Evolutionary conservation across 441 rosid genomes (phyloP), one percentile per base, ranked within the genome.

Genomic region (Euphorbia celastroides): DNA sequence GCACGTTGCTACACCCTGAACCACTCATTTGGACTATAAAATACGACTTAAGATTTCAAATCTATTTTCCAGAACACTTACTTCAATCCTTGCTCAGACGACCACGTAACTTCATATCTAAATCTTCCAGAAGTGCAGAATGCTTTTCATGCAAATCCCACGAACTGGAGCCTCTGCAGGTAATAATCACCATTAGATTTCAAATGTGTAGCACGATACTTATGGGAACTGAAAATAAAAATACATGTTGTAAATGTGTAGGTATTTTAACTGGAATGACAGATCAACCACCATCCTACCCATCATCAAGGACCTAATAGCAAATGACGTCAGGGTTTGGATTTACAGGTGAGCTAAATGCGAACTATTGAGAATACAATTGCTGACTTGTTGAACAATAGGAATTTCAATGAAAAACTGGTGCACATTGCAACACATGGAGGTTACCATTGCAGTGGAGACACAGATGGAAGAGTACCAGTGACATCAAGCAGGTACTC

Each of bases 141-240:
- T 44, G 90, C 87, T 17, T 57, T 88, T 26, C 92, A 88, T 66
- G 95, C 95, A 20, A 85, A 86, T 56, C 77, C 78, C 46, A 88
- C 92, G 0, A 77, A 79, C 64, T 79, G 87, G 44, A 70, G 69
- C 41, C 73, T 81, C 66, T 81, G 79, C 51, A 82, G 93, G 93
- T 67, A 81, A 72, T 80, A 84, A 7, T 88, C 10, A 10, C 28
- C 41, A 10, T 48, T 52, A 52, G 27, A 52, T 20, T 51, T 20
- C 28, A 22, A 20, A 23, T n/a, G 17, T 17, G 6, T 22, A 52
- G n/a, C 14, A 23, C 1, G 28, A 23, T 52, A 23, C 57, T 20
- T 52, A 23, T 52, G 13, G 57, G 20, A 52, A 52, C 57, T 20
- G 11, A 52, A 0, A 7, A 52, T 10, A 52, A 23, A 7, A 20